These are phyloP conservation scores for Penicillium psychrosexuale DNA, from an alignment of 2,329 filamentous ascomycete genomes.

Conservation along the genomic window DNA sequence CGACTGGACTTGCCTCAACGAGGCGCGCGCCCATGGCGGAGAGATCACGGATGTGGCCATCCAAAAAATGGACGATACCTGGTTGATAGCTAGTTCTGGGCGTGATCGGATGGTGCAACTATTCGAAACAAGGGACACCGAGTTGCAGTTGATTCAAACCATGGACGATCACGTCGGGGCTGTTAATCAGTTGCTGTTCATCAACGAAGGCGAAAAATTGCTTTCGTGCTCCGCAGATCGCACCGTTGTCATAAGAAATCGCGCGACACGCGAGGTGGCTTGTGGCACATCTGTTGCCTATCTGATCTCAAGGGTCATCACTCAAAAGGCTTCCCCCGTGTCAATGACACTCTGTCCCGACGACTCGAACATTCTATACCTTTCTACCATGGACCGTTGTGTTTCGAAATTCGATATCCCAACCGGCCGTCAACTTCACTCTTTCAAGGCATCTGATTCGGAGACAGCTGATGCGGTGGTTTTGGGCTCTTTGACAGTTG, in stretches of 20 bases:
- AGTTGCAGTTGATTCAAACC: conserved; percentile 80
- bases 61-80: conserved; percentile 58
- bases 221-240: conserved; percentile 87
- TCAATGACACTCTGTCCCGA: conserved; percentile 73
- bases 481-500: conserved; percentile 70
- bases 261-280: conserved; percentile 62
- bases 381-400: conserved; percentile 62
- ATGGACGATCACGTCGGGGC: conserved; percentile 87
- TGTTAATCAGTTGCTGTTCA: conserved; percentile 74
- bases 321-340: conserved; percentile 79
- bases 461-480: conserved; percentile 78
- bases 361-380: conserved; percentile 53
- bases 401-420: conserved; percentile 60
- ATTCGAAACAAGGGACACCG: conserved; percentile 61
- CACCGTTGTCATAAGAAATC: conserved; percentile 76
- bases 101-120: conserved; percentile 90
- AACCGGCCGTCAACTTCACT: conserved; percentile 66
- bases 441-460: conserved; percentile 80
- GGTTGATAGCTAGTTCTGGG: conserved; percentile 76
- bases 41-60: conserved; percentile 81
- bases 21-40: conserved; percentile 79
- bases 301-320: conserved; percentile 71
- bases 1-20: conserved; percentile 61
- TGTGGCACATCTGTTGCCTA: conserved; percentile 65
- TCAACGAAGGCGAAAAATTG: conserved; percentile 65